These are phyloP conservation scores for Suillus luteus DNA, from an alignment of 768 basidiomycete genomes.

Conservation along the genomic window DNA sequence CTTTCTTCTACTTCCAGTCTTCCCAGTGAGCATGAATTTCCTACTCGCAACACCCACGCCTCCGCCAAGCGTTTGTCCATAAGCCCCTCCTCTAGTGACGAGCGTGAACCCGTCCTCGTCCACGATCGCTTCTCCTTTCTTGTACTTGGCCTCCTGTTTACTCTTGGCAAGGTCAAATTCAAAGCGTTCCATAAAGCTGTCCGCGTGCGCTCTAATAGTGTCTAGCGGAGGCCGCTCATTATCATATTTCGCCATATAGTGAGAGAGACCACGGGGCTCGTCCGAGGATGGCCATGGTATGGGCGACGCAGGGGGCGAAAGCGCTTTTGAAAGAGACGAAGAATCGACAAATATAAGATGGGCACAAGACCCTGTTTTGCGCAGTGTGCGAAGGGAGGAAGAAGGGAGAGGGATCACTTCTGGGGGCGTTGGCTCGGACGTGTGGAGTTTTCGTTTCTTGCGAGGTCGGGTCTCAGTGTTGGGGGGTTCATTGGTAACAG, in stretches of 20 bases:
- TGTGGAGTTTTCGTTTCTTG: slow-evolving; percentile 34
- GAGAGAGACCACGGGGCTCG: slow-evolving; percentile 68
- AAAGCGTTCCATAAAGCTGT: slow-evolving; percentile 73
- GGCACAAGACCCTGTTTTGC: slow-evolving; percentile 64
- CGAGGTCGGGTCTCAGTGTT: slow-evolving; percentile 23
- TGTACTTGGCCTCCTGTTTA: slow-evolving; percentile 65
- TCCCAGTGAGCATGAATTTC: slow-evolving; percentile 43
- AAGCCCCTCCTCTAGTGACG: slow-evolving; percentile 89
- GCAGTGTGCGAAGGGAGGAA: slow-evolving; percentile 52
- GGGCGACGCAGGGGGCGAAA: slow-evolving; percentile 43
- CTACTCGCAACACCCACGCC: slow-evolving; percentile 70
- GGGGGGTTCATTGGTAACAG: neutral
- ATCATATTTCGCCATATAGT: slow-evolving; percentile 66
- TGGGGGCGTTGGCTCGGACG: slow-evolving; percentile 38
- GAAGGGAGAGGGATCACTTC: slow-evolving; percentile 63
- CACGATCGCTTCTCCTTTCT: slow-evolving; percentile 84
- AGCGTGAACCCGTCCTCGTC: slow-evolving; percentile 96
- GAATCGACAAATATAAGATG: slow-evolving; percentile 75
- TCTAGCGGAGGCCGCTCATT: slow-evolving; percentile 77
- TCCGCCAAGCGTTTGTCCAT: slow-evolving; percentile 85
- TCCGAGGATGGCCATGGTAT: slow-evolving; percentile 70
- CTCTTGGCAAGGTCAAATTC: slow-evolving; percentile 61
- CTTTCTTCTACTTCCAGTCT: slow-evolving; percentile 44
- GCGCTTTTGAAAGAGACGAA: slow-evolving; percentile 68
- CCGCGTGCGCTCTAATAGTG: slow-evolving; percentile 73